Evolutionary conservation across 1,284 basidiomycete genomes (phyloP), one percentile per base, ranked within the genome.

Genomic region (Trichosporon ovoides): DNA sequence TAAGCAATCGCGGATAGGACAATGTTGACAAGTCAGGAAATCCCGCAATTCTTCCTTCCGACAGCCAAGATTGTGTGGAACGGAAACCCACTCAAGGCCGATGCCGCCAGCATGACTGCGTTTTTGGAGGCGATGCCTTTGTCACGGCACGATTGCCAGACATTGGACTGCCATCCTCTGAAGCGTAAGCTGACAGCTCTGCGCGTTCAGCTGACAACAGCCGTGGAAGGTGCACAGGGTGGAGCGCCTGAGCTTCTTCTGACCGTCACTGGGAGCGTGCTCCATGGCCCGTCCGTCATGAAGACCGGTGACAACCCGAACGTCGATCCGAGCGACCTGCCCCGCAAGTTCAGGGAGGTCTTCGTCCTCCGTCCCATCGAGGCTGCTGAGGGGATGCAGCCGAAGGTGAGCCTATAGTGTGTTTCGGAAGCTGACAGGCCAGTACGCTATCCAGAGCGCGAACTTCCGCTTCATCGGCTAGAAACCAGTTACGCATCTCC

Each of bases 391-490:
- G 71, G 71, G 22, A 70, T 67, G 64, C 73, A 73, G 57, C 73
- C 73, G 0, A 75, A 69, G 59, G 73, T 75, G 55, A 53, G 36
- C 14, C 43, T 31, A 9, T 16, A 3, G 22, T n/a, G 18, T 18
- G 14, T 24, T 5, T 16, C 34, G 19, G 12, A 6, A 52, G 40
- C 50, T 50, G 19, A 57, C 35, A 13, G 28, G 9, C 16, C 50
- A 75, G 73, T 75, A 75, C 56, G 65, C 66, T 10, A 72, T 75
- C 34, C 68, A 70, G 49, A 72, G 68, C 62, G 66, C 70, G 0
- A 73, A 71, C 58, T 75, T 75, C 66, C 66, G 73, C 6, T 75
- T 73, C 56, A 72, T 75, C 24, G 73, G 73, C 13, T 74, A 28
- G 43, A 18, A 16, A 24, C 18, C 13, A 33, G 31, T 24, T 12